These are phyloP conservation scores for Penicillium sp. DNA, from an alignment of 2,329 filamentous ascomycete species.

Conservation along the genomic window DNA sequence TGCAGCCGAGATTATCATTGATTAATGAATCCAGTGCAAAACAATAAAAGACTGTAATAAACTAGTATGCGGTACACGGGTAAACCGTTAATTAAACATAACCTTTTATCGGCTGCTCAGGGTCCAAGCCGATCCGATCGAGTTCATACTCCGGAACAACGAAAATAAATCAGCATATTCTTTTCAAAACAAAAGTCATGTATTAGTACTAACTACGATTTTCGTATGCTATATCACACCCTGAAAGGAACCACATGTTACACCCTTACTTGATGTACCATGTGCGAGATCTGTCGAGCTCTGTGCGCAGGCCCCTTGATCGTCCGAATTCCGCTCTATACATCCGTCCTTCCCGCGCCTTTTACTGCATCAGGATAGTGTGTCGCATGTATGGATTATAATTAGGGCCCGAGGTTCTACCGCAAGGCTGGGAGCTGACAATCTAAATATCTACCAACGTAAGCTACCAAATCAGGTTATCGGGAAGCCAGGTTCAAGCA, in stretches of 20 bases:
- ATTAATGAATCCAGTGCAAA: not conserved
- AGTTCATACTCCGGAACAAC: not conserved
- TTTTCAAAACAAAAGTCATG: not conserved
- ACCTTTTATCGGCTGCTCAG: conserved; percentile 2
- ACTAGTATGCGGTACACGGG: not conserved
- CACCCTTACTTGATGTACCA: conserved; percentile 18
- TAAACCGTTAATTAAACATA: conserved; percentile 1
- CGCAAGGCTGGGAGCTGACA: not conserved
- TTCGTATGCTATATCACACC: no score
- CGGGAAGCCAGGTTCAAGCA: not conserved
- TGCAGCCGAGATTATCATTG: not conserved
- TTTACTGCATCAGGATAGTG: conserved; percentile 13
- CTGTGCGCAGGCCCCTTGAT: conserved; percentile 8
- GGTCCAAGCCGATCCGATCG: conserved; percentile 12
- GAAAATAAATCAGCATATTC: not conserved
- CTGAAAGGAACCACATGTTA: conserved; percentile 11
- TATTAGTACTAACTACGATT: no score
- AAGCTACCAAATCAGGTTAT: not conserved
- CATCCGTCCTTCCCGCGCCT: conserved; percentile 9
- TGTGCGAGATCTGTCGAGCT: conserved; percentile 17
- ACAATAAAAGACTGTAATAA: not conserved
- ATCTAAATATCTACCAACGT: not conserved
- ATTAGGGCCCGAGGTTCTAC: not conserved
- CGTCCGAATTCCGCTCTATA: conserved; percentile 8
- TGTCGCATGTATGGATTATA: not conserved